Evolutionary conservation across 2,329 filamentous ascomycete genomes (phyloP), one percentile per base, ranked within the genome.

Genomic region (Xylaria digitata): DNA sequence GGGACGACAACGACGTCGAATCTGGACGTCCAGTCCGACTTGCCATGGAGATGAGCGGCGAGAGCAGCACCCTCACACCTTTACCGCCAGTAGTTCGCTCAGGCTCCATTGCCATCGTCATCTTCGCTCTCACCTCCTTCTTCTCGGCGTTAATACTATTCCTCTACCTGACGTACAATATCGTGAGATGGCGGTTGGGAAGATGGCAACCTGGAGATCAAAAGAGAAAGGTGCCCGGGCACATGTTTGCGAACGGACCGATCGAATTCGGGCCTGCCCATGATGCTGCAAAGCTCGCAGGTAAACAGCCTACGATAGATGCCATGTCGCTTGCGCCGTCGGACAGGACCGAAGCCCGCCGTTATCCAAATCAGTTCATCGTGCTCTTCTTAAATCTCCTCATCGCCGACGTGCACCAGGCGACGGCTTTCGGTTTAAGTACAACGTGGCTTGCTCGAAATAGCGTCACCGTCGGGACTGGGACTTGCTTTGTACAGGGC

Each of bases 371-470:
- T 70, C 90, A 92, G 76, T 90, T 92, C 73, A 83, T 92, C 32
- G 81, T 92, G 0, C 82, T 92, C 4, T 89, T 92, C 65, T 86
- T 90, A 75, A 92, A 92, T 75, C 83, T 92, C 0, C 80, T 92
- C 5, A 78, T 90, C 23, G 89, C 90, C 65, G 90, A 92, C 71
- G 83, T 91, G 62, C 87, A 90, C 72, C 90, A 92, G 73, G 83
- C 87, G 7, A 75, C 87, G 0, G 87, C 88, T 3, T 92, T 92
- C 74, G 72, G 90, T 49, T 80, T 92, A 55, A 91, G 89, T 67
- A 83, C 84, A 3, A 80, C 84, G 42, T 90, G 89, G 85, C 79
- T 91, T 5, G 76, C 78, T 0, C 75, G 80, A 15, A 81, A 90
- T 74, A 81, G 80, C 0, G 84, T 92, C 17, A 72, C 83, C 1